phyloP scores from a whole-genome alignment of 2,329 filamentous ascomycete genomes.

The Phoma herbarum region DNA sequence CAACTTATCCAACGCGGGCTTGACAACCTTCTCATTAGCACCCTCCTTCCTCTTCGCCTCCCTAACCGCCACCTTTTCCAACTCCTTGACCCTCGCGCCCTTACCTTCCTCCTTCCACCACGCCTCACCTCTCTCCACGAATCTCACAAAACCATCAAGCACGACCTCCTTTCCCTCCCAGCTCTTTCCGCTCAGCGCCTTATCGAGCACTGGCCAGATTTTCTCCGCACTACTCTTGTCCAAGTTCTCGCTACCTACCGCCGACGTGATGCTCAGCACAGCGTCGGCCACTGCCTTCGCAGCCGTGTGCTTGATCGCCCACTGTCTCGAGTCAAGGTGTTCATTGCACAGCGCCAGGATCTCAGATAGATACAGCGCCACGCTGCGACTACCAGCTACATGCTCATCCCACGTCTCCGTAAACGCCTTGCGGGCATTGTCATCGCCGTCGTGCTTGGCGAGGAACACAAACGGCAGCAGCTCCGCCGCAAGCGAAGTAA shows the following conservation, averaged over 20 bases:
- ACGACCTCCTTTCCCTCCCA: slow-evolving; percentile 92
- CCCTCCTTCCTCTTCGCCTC: slow-evolving; percentile 93
- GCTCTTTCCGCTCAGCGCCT: slow-evolving; percentile 84
- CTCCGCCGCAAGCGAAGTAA: slow-evolving; percentile 76
- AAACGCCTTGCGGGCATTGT: slow-evolving; percentile 81
- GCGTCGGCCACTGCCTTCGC: slow-evolving; percentile 82
- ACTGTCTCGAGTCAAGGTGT: slow-evolving; percentile 80
- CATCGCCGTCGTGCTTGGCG: slow-evolving; percentile 83
- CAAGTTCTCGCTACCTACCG: slow-evolving; percentile 67
- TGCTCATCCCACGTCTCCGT: slow-evolving; percentile 89
- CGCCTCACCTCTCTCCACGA: slow-evolving; percentile 70
- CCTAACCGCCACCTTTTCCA: slow-evolving; percentile 74
- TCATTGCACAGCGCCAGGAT: slow-evolving; percentile 74
- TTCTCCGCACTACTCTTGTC: slow-evolving; percentile 66
- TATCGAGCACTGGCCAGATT: slow-evolving; percentile 86
- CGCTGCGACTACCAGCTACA: slow-evolving; percentile 82
- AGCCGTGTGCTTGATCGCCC: slow-evolving; percentile 89
- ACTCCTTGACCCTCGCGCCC: slow-evolving; percentile 67
- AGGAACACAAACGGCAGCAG: slow-evolving; percentile 90
- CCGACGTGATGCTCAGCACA: slow-evolving; percentile 67
- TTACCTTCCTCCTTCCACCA: slow-evolving; percentile 66
- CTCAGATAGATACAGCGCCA: slow-evolving; percentile 84
- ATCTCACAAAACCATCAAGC: slow-evolving; percentile 78
- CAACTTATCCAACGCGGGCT: slow-evolving; percentile 29
- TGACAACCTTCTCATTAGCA: slow-evolving; percentile 63